phyloP scores from a whole-genome alignment of 306 rosid genomes.

The Vicia faba region DNA sequence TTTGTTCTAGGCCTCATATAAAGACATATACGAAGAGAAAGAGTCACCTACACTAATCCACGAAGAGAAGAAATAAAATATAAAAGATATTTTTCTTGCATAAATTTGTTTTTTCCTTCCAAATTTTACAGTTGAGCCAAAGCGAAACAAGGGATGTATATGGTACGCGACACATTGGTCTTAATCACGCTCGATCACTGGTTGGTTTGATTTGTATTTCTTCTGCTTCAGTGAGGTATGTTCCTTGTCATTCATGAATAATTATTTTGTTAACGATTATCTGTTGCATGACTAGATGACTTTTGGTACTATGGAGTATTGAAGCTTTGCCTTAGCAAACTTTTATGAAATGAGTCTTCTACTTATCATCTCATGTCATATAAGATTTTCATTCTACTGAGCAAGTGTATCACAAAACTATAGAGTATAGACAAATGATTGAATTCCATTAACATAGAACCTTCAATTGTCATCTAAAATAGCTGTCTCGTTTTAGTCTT shows the following conservation, averaged over 20 bases:
- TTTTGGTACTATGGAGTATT: slow-evolving; percentile 15
- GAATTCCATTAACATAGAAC: neutral
- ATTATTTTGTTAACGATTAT: neutral
- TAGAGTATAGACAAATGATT: slow-evolving; percentile 4
- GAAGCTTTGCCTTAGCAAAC: slow-evolving; percentile 14
- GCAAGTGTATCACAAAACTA: slow-evolving; percentile 15
- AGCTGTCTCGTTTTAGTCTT: neutral
- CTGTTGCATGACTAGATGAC: slow-evolving; percentile 15
- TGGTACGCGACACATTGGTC: slow-evolving; percentile 92
- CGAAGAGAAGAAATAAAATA: slow-evolving; percentile 10
- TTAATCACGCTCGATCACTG: slow-evolving; percentile 85
- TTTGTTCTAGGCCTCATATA: slow-evolving; percentile 58
- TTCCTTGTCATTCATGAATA: slow-evolving; percentile 28
- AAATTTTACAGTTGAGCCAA: slow-evolving; percentile 61
- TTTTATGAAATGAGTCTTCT: slow-evolving; percentile 24
- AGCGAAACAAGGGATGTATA: slow-evolving; percentile 63
- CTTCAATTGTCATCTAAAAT: slow-evolving; percentile 3
- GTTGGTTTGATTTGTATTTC: slow-evolving; percentile 94
- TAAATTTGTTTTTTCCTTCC: slow-evolving; percentile 9
- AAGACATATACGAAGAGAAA: slow-evolving; percentile 47
- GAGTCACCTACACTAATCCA: slow-evolving; percentile 60
- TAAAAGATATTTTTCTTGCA: slow-evolving; percentile 1
- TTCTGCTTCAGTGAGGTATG: slow-evolving; percentile 97
- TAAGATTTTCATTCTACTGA: slow-evolving; percentile 29
- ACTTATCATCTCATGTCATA: slow-evolving; percentile 3